Conservation (phyloP, 805 yeast genomes). For the Cyberlindnera bimundalis region DNA sequence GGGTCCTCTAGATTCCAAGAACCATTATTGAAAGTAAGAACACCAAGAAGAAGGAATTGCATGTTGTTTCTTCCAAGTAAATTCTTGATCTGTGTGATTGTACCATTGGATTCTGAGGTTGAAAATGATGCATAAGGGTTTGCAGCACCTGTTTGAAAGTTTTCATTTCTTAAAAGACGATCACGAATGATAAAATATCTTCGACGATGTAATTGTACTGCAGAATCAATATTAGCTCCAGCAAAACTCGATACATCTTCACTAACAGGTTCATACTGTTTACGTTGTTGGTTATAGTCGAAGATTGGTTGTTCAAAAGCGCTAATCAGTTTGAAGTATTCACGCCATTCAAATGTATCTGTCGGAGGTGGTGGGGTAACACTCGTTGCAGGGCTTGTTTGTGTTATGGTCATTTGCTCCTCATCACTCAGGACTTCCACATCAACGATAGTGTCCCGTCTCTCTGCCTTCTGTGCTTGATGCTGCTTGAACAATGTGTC, state of each 20-base stretch:
- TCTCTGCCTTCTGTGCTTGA: conserved; percentile 1
- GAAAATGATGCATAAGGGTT: conserved; percentile 34
- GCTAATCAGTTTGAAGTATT: conserved; percentile 63
- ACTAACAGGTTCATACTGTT: conserved; percentile 49
- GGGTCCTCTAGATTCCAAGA: conserved; percentile 78
- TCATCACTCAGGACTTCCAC: conserved; percentile 15
- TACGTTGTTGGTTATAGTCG: conserved; percentile 56
- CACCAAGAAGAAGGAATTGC: conserved; percentile 74
- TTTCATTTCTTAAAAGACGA: conserved; percentile 70
- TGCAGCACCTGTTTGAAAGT: conserved; percentile 46
- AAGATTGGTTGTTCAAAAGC: conserved; percentile 63
- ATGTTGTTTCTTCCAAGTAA: conserved; percentile 80
- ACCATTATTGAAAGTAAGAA: conserved; percentile 63
- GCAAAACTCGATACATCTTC: conserved; percentile 22
- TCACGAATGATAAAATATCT: conserved; percentile 67
- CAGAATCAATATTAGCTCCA: conserved; percentile 28
- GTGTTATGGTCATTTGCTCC: conserved; percentile 7
- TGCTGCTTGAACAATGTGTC: conserved; percentile 12
- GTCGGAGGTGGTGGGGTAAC: conserved; percentile 26
- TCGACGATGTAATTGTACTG: conserved; percentile 42
- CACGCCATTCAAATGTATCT: conserved; percentile 57
- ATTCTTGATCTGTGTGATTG: conserved; percentile 75
- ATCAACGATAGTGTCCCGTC: conserved; percentile 16
- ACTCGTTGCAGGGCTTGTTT: conserved; percentile 26
- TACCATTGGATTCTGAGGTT: conserved; percentile 13